Conservation (phyloP, 2,329 filamentous ascomycete genomes). For the Trichoderma citrinoviride region DNA sequence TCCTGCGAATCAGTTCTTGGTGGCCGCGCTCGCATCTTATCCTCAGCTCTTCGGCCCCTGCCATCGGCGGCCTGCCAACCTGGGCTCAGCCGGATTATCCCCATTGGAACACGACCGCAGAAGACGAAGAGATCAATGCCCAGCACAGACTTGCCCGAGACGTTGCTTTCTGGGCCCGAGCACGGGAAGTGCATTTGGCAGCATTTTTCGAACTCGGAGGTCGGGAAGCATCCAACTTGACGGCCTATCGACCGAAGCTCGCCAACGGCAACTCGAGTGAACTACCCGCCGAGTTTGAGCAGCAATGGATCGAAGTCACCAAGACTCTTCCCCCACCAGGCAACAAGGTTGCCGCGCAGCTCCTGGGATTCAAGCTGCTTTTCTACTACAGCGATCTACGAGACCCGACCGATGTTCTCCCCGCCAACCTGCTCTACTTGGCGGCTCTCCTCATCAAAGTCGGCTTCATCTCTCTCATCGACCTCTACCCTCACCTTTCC, state of each 20-base stretch:
- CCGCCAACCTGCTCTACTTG: slow-evolving; percentile 89
- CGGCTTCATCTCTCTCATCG: slow-evolving; percentile 88
- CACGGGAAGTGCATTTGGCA: slow-evolving; percentile 70
- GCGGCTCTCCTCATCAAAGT: slow-evolving; percentile 93
- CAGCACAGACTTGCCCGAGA: slow-evolving; percentile 65
- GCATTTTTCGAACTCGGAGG: slow-evolving; percentile 90
- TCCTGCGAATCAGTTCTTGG: slow-evolving; percentile 90
- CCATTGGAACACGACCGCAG: slow-evolving; percentile 62
- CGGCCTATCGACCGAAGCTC: slow-evolving; percentile 47
- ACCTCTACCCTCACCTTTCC: slow-evolving; percentile 90
- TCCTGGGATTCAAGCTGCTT: slow-evolving; percentile 93
- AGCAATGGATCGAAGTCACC: slow-evolving; percentile 76
- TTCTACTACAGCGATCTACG: slow-evolving; percentile 86
- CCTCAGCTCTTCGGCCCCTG: slow-evolving; percentile 44
- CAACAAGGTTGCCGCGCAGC: slow-evolving; percentile 87
- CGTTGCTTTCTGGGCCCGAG: slow-evolving; percentile 73
- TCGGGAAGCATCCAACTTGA: slow-evolving; percentile 60
- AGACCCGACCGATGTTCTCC: slow-evolving; percentile 71
- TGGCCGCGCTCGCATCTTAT: slow-evolving; percentile 70
- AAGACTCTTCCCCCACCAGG: slow-evolving; percentile 79
- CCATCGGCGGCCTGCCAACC: slow-evolving; percentile 65
- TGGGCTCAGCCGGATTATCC: slow-evolving; percentile 78
- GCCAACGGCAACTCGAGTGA: slow-evolving; percentile 38
- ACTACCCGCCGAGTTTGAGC: slow-evolving; percentile 54
- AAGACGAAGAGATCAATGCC: slow-evolving; percentile 61